Conservation (phyloP, 164 flowering plant genomes). For the Vitis rupestris region DNA sequence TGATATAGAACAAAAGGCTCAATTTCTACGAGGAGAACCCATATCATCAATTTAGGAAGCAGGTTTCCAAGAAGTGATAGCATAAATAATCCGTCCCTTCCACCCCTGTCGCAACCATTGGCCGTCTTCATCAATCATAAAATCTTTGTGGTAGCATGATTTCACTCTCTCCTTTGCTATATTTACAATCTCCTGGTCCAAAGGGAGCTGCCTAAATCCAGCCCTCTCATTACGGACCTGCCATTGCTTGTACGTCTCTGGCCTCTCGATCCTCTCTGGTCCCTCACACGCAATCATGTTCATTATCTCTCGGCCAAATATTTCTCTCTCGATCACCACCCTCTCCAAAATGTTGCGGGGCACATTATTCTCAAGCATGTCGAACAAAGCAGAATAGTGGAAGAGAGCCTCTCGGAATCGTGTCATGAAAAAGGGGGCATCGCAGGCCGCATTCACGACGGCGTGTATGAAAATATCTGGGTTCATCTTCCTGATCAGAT, state of each 20-base stretch:
- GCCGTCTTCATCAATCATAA: slow-evolving; percentile 1
- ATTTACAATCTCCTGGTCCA: background rate
- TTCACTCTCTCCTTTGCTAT: background rate
- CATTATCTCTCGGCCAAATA: slow-evolving; percentile 36
- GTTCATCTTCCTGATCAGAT: slow-evolving; percentile 35
- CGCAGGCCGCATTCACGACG: slow-evolving; percentile 35
- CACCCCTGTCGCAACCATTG: slow-evolving; percentile 3
- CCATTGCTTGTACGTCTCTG: slow-evolving; percentile 54
- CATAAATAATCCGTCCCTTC: background rate
- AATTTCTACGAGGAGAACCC: no score
- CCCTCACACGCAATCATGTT: slow-evolving; percentile 51
- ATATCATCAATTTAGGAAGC: background rate
- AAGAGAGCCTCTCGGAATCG: slow-evolving; percentile 53
- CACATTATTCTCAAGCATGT: slow-evolving; percentile 42
- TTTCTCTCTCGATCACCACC: slow-evolving; percentile 33
- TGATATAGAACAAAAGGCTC: background rate
- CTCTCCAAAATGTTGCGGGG: slow-evolving; percentile 34
- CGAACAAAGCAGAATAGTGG: slow-evolving; percentile 41
- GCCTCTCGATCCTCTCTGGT: slow-evolving; percentile 41
- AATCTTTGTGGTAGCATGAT: slow-evolving; percentile 4
- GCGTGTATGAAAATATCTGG: slow-evolving; percentile 37
- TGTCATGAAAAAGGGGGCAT: slow-evolving; percentile 48
- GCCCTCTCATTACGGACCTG: slow-evolving; percentile 37
- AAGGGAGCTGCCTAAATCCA: slow-evolving; percentile 17
- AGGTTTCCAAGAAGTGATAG: background rate